Evolutionary conservation across 352 stramenopile genomes (phyloP), one percentile per base, ranked within the genome.

Genomic region (Phytophthora tentaculata): DNA sequence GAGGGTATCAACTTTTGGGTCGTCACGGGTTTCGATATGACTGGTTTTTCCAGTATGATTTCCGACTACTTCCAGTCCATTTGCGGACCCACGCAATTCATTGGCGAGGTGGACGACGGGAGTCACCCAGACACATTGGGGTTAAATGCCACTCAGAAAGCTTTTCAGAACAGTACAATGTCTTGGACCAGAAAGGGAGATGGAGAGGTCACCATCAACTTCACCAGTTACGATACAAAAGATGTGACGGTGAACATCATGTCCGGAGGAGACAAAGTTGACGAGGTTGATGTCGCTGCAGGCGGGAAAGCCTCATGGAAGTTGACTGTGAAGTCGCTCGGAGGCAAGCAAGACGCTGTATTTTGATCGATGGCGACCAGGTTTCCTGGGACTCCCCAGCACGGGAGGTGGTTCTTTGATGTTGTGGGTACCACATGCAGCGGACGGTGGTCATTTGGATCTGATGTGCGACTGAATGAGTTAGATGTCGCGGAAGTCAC

Each of bases 261-360:
- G 50, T 85, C 79, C 8, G 79, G 74, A 19, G 83, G 83, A 10
- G 63, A 82, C 29, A 73, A 80, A 19, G 59, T 83, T 22, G 73
- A 75, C 12, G 53, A 87, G 41, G 72, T 89, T 6, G 41, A 75
- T 1, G 67, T 90, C 4, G 50, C 64, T 16, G 72, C 76, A 19
- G 79, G 79, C 5, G 23, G 56, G 23, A 81, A 61, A 13, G 77
- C 77, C 1, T 52, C 29, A 24, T 89, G 80, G 76, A 76, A 67
- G 3, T 75, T 72, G 19, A 73, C 60, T 3, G 48, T 87, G 10
- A 23, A 44, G 0, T 62, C 72, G 23, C 44, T 91, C 41, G 64
- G 64, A 5, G 69, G 65, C 56, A 89, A 86, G 65, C 56, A 89
- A 86, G 76, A 92, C 84, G 10, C 22, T 91, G 49, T 92, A 90